Percentiles rank a stretch among this genome's conserved stretches.
Conservation (phyloP, 1,284 basidiomycete species). For the Papiliotrema fonsecae region DNA sequence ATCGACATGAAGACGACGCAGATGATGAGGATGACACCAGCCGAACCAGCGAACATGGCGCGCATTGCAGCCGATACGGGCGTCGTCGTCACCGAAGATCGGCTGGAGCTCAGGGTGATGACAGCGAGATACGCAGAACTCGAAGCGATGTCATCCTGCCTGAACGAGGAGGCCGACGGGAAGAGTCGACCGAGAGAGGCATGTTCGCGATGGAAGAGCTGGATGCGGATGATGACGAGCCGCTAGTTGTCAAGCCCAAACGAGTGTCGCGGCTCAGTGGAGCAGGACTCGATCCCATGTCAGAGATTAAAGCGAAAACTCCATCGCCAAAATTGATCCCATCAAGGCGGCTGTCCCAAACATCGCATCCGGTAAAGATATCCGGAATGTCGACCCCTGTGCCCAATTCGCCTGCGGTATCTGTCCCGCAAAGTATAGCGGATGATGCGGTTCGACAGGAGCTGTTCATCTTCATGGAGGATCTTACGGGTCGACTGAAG, state of each 20-base stretch:
- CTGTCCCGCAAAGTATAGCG: slow-evolving; percentile 11
- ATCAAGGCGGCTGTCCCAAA: not conserved
- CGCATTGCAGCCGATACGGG: not conserved
- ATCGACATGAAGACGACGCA: slow-evolving; percentile 19
- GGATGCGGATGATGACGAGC: slow-evolving; percentile 28
- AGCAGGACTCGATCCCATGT: not conserved
- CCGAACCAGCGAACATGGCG: not conserved
- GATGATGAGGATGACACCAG: slow-evolving; percentile 13
- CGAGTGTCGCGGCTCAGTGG: not conserved
- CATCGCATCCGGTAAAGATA: not conserved
- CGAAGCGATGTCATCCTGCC: slow-evolving; percentile 25
- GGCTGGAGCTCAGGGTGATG: not conserved
- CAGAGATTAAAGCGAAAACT: not conserved
- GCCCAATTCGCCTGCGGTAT: slow-evolving; percentile 37
- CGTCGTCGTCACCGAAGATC: not conserved
- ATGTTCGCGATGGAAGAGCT: slow-evolving; percentile 52
- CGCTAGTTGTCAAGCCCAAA: slow-evolving; percentile 14
- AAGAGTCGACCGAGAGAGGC: slow-evolving; percentile 25
- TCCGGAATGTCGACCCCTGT: slow-evolving; percentile 4
- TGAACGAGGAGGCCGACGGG: slow-evolving; percentile 1
- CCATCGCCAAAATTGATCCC: not conserved
- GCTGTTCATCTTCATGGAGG: slow-evolving; percentile 98
- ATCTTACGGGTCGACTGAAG: slow-evolving; percentile 90
- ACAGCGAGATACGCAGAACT: slow-evolving; percentile 10
- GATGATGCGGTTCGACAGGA: slow-evolving; percentile 71